Percentiles rank a stretch among this genome's conserved stretches.
Evolutionary conservation across 805 yeast genomes (phyloP).

Genomic region (Yarrowia alimentaria): DNA sequence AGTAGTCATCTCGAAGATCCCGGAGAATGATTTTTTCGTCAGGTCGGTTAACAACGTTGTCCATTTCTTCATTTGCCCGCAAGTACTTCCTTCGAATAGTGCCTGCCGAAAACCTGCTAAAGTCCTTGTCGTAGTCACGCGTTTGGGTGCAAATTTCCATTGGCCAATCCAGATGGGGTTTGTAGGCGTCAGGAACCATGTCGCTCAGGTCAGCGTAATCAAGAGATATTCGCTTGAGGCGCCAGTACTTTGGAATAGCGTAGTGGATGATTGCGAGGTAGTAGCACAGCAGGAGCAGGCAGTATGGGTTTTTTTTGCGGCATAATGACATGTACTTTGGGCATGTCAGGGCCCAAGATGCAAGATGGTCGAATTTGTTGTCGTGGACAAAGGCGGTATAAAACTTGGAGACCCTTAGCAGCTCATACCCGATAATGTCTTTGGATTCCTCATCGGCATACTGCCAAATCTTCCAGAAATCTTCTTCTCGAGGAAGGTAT

Average conservation of each 20-base stretch:
- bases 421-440: neutral
- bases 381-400: constrained; percentile 1
- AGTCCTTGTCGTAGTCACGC: neutral
- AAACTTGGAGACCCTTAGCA: neutral
- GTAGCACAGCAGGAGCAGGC: neutral
- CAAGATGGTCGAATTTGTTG: neutral
- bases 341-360: neutral
- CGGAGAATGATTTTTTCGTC: no score
- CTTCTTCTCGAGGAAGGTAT: constrained; percentile 3
- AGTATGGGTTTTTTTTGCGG: neutral
- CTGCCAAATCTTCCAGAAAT: constrained; percentile 10
- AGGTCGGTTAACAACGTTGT: neutral
- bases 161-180: constrained; percentile 19
- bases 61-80: neutral
- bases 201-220: neutral
- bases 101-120: neutral
- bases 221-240: neutral
- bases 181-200: neutral
- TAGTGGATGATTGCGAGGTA: neutral
- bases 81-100: neutral
- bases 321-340: neutral
- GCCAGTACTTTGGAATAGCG: neutral
- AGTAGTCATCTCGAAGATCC: no score
- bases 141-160: neutral
- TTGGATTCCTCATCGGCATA: neutral